These are phyloP conservation scores for Trichoderma koningiopsis DNA, from an alignment of 2,329 filamentous ascomycete genomes.

Conservation along the genomic window DNA sequence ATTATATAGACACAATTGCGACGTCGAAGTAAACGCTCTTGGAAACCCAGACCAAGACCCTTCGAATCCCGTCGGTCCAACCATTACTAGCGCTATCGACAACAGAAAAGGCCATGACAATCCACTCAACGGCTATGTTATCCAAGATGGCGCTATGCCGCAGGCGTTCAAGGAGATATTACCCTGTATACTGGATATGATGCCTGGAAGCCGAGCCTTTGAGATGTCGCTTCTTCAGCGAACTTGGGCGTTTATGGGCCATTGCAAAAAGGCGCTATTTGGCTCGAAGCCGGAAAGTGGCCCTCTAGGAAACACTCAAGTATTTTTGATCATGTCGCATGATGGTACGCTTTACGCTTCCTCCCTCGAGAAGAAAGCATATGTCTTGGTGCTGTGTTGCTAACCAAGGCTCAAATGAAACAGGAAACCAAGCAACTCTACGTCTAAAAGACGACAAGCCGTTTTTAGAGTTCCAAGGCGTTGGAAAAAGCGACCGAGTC, in stretches of 20 bases:
- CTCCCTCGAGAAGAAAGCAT: neutral
- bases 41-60: conserved; percentile 53
- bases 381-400: neutral
- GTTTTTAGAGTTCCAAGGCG: conserved; percentile 60
- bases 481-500: conserved; percentile 58
- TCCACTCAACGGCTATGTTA: conserved; percentile 62
- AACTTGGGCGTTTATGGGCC: conserved; percentile 22
- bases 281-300: conserved; percentile 60
- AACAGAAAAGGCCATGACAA: conserved; percentile 53
- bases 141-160: conserved; percentile 65
- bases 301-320: conserved; percentile 60
- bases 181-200: conserved; percentile 57
- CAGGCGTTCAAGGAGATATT: conserved; percentile 58
- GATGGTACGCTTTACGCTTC: conserved; percentile 48
- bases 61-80: conserved; percentile 60
- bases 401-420: neutral
- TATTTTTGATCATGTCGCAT: conserved; percentile 69
- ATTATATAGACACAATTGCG: conserved; percentile 56
- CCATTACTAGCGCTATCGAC: conserved; percentile 65
- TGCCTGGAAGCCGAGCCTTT: conserved; percentile 39
- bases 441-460: conserved; percentile 62
- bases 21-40: conserved; percentile 58
- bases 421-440: conserved; percentile 60
- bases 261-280: conserved; percentile 53
- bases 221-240: conserved; percentile 9